Base-by-base conservation (phyloP, 495 filamentous ascomycete species). In the Penicillium turbatum region DNA sequence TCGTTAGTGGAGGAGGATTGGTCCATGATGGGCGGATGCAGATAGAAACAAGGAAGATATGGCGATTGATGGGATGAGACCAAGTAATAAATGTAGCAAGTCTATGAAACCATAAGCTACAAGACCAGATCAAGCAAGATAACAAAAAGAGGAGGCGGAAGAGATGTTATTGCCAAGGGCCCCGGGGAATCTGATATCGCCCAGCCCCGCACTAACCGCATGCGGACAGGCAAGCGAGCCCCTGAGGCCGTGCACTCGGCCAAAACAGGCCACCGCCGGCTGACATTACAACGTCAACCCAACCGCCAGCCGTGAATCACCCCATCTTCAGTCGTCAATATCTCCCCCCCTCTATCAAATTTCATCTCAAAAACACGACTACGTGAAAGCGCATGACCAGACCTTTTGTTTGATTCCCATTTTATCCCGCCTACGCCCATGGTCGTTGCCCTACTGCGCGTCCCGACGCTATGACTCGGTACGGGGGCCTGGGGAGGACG, bases 391-490 rank as follows among this genome's bases (percentile, higher is more conserved):
- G 68, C 77, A 85, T 82, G 79, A 75, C 57, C 66, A 62, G 58
- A 56, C 59, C 73, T 74, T 72, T 76, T 62, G 57, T 49, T 52
- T 67, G 57, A 72, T 68, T 65, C 69, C 61, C 65, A 64, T 75
- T 76, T 82, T 65, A 66, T 26, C 56, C 54, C 64, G 47, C 53
- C 62, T 51, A 65, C 55, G 57, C 69, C 68, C 67, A 76, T 75
- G 73, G 71, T 76, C 56, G 71, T 67, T 67, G 65, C 66, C 57
- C 65, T 62, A 65, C 66, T 67, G 64, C 70, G 69, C 71, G 72
- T 75, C 74, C 75, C 74, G 79, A 85, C 85, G 78, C 78, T 80
- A 79, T 79, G 84, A 76, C 83, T 85, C 71, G 82, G 86, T 75
- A 76, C 73, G 72, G 72, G 72, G 74, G 72, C 64, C 57, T 77